phyloP scores from a whole-genome alignment of 768 basidiomycete species.

The Tremella yokohamensis region DNA sequence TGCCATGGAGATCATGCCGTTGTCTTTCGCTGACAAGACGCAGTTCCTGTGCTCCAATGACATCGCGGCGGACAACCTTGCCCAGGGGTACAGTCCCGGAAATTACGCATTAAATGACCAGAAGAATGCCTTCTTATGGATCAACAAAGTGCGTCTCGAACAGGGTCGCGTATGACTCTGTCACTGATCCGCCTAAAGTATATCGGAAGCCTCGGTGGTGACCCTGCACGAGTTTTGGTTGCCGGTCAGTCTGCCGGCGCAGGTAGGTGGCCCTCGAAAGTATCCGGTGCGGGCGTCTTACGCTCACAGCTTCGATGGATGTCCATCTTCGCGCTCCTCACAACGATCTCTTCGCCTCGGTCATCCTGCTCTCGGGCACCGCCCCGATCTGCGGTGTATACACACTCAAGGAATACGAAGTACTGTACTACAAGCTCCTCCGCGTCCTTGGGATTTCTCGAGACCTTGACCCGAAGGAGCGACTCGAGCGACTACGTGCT shows the following conservation, averaged over 20 bases:
- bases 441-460: constrained; percentile 9
- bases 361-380: constrained; percentile 2
- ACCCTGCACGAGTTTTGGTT: constrained; percentile 1
- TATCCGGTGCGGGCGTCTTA: no score
- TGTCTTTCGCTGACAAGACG: not conserved
- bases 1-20: not conserved
- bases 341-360: constrained; percentile 6
- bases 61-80: constrained; percentile 14
- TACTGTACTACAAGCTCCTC: constrained; percentile 16
- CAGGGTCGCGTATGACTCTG: no score
- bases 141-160: constrained; percentile 1
- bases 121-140: constrained; percentile 10
- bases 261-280: no score
- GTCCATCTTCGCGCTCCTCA: constrained; percentile 4
- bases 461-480: constrained; percentile 7
- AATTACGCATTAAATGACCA: constrained; percentile 14
- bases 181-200: constrained; percentile 2
- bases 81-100: constrained; percentile 8
- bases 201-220: constrained; percentile 9
- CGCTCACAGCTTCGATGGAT: constrained; percentile 7
- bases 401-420: constrained; percentile 13
- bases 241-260: constrained; percentile 9
- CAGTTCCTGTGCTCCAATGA: constrained; percentile 14
- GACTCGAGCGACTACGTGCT: constrained; percentile 6
- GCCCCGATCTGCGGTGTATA: constrained; percentile 22